A percentile compares a stretch with the other conserved stretches of the same genome.
phyloP scores from a whole-genome alignment of 2,329 filamentous ascomycete genomes.

The Cladosporium halotolerans region DNA sequence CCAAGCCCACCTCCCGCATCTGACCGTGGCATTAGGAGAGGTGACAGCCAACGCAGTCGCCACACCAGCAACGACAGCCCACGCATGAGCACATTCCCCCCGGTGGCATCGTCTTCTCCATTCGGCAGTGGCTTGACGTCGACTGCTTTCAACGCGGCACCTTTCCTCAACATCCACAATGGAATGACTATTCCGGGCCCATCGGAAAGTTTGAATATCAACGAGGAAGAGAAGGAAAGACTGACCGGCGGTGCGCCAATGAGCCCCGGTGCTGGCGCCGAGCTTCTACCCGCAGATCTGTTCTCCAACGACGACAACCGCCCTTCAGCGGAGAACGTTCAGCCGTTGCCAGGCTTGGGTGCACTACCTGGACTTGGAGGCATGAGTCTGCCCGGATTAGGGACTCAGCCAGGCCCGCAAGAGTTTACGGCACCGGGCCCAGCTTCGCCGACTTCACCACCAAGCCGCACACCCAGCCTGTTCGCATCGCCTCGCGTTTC shows the following conservation, averaged over 20 bases:
- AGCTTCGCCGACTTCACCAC: slow-evolving; percentile 37
- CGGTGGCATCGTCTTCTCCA: slow-evolving; percentile 6
- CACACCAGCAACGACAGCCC: slow-evolving; percentile 26
- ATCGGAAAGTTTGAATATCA: slow-evolving; percentile 42
- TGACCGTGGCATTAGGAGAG: slow-evolving; percentile 22
- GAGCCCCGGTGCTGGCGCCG: slow-evolving; percentile 67
- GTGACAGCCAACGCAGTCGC: slow-evolving; percentile 37
- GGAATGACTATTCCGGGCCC: slow-evolving; percentile 52
- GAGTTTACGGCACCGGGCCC: slow-evolving; percentile 29
- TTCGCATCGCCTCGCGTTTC: slow-evolving; percentile 45
- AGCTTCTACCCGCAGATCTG: slow-evolving; percentile 62
- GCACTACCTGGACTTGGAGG: slow-evolving; percentile 36
- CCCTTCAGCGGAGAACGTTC: slow-evolving; percentile 15
- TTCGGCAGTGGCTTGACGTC: slow-evolving; percentile 8
- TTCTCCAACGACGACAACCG: slow-evolving; percentile 28
- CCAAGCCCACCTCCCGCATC: slow-evolving; percentile 20
- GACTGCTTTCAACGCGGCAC: slow-evolving; percentile 30
- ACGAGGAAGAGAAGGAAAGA: slow-evolving; percentile 57
- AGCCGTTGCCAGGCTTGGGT: slow-evolving; percentile 29
- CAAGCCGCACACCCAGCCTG: slow-evolving; percentile 39
- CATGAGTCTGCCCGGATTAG: slow-evolving; percentile 25
- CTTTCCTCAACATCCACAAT: slow-evolving; percentile 54
- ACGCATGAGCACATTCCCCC: slow-evolving; percentile 20
- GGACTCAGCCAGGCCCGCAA: slow-evolving; percentile 11
- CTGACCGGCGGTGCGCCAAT: slow-evolving; percentile 62